A percentile compares a stretch with the other conserved stretches of the same genome.
Evolutionary conservation across 2,329 filamentous ascomycete species (phyloP).

Genomic region (Elsinoe perseae): DNA sequence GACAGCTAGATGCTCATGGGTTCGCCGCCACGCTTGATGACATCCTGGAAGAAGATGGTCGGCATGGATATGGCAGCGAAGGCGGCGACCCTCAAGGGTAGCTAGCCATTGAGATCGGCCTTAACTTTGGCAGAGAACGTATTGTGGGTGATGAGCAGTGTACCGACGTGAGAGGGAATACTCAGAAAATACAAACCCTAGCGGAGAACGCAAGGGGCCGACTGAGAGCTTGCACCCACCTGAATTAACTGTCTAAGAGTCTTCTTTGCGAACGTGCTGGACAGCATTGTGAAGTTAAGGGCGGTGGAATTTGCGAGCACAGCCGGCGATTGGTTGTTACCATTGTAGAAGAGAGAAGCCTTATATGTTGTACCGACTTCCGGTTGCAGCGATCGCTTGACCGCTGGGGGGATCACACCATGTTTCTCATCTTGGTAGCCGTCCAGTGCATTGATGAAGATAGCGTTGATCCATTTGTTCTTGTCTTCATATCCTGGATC

Average conservation of each 20-base stretch:
- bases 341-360: slow-evolving; percentile 10
- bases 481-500: slow-evolving; percentile 18
- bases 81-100: slow-evolving; percentile 1
- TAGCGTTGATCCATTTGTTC: slow-evolving; percentile 22
- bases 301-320: slow-evolving; percentile 8
- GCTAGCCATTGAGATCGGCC: neutral
- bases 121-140: slow-evolving; percentile 8
- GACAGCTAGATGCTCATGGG: slow-evolving; percentile 8
- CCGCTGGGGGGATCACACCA: neutral
- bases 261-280: neutral
- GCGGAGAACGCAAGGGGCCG: neutral
- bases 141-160: neutral
- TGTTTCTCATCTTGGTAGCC: slow-evolving; percentile 12
- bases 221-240: neutral
- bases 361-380: slow-evolving; percentile 4
- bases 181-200: slow-evolving; percentile 9
- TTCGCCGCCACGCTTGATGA: slow-evolving; percentile 5
- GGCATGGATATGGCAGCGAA: slow-evolving; percentile 13
- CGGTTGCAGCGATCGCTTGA: slow-evolving; percentile 6
- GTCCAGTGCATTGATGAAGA: slow-evolving; percentile 18
- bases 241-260: neutral
- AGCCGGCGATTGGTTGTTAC: neutral
- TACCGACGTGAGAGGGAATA: neutral
- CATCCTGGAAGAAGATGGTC: slow-evolving; percentile 6
- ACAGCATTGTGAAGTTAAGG: neutral